A percentile compares a stretch with the other conserved stretches of the same genome.
Evolutionary conservation across 2,329 filamentous ascomycete genomes (phyloP).

Genomic region (Xylariaceae sp.): DNA sequence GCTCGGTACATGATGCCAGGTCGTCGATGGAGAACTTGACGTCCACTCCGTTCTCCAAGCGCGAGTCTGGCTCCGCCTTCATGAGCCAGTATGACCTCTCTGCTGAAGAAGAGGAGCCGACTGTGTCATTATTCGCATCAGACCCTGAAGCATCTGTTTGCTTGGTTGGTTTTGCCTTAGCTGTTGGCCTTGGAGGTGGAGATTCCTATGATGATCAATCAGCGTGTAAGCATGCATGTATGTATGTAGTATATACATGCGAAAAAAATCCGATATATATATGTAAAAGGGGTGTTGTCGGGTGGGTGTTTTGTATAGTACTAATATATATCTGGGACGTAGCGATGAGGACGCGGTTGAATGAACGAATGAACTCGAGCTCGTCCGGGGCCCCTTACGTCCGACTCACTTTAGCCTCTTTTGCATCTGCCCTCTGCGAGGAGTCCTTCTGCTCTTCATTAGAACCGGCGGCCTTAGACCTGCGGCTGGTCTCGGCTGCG

Average conservation of each 20-base stretch:
- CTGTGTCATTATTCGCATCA: conserved; percentile 7
- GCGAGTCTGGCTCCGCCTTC: conserved; percentile 86
- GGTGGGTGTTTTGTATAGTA: too few relatives aligned
- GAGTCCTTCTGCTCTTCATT: conserved; percentile 2
- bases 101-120: conserved; percentile 8
- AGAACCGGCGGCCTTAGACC: not conserved
- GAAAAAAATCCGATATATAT: not conserved
- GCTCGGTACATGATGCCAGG: conserved; percentile 68
- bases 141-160: conserved; percentile 12
- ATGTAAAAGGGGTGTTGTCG: not conserved
- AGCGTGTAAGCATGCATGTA: too few relatives aligned
- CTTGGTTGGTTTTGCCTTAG: conserved; percentile 10
- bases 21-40: conserved; percentile 96
- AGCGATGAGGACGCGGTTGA: too few relatives aligned
- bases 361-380: not conserved
- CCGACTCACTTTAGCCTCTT: conserved; percentile 11
- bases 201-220: conserved; percentile 8
- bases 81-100: conserved; percentile 70
- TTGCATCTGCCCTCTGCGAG: conserved; percentile 1
- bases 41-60: conserved; percentile 83
- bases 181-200: conserved; percentile 4
- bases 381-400: too few relatives aligned
- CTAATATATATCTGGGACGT: too few relatives aligned
- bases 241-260: not conserved
- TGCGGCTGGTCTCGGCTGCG: conserved; percentile 1